Base-by-base conservation (phyloP, 352 stramenopile genomes). In the Detonula confervacea region DNA sequence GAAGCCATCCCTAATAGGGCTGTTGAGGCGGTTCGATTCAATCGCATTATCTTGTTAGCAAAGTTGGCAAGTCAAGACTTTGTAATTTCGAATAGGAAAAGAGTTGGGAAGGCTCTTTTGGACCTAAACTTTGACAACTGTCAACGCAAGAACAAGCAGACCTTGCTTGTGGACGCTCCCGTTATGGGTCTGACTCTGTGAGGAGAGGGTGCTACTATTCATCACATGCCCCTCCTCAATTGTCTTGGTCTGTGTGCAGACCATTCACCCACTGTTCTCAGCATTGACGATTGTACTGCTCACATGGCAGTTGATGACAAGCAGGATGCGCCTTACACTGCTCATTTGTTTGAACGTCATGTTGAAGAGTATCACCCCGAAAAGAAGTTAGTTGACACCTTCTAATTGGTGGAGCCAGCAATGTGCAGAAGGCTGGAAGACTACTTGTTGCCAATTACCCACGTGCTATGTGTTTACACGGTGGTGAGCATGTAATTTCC, bases 141-240 rank as follows among this genome's bases (percentile, higher is more conserved):
- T n/a, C n/a, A n/a, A n/a, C n/a, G n/a, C n/a, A n/a, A n/a, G n/a
- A n/a, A n/a, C n/a, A n/a, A n/a, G n/a, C n/a, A n/a, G n/a, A n/a
- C n/a, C n/a, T n/a, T n/a, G n/a, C n/a, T n/a, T n/a, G n/a, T n/a
- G n/a, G n/a, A n/a, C n/a, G n/a, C n/a, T n/a, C n/a, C n/a, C n/a
- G n/a, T n/a, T n/a, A n/a, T n/a, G n/a, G n/a, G n/a, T n/a, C n/a
- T n/a, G n/a, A n/a, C n/a, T n/a, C n/a, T 54, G 6, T 9, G 78
- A 1, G 61, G 65, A 25, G 77, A 85, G 56, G 77, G 77, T 1
- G 71, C 71, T 14, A 85, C 77, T 29, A 71, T 85, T 4, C 64
- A 78, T 24, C 30, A 51, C 33, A 85, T 77, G 61, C 73, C 71
- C 16, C 35, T 81, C 0, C 24, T 81, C 0, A 85, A 81, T 44